Percentiles rank a stretch among this genome's conserved stretches.
phyloP scores from a whole-genome alignment of 139 green algal genomes.

The Auxenochlorella pyrenoidosa region DNA sequence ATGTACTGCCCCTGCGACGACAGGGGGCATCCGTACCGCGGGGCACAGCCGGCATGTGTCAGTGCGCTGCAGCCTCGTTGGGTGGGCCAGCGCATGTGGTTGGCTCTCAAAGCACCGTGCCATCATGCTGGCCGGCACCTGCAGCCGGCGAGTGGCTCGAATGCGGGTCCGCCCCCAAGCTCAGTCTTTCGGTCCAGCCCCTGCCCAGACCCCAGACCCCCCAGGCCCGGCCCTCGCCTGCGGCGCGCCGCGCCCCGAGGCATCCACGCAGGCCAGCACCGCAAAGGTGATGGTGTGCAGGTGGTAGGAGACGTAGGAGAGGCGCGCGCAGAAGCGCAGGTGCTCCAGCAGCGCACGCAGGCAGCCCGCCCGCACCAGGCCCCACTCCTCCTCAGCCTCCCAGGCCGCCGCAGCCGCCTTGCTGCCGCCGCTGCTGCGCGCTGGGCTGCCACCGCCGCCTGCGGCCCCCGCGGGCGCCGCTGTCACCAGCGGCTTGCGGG shows the following conservation, averaged over 20 bases:
- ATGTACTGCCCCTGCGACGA: conserved; percentile 5
- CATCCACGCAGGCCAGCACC: conserved; percentile 35
- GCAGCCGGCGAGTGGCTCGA: not conserved
- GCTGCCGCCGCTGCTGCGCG: not conserved
- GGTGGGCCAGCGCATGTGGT: too few relatives aligned
- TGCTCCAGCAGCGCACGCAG: conserved; percentile 50
- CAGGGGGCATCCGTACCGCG: too few relatives aligned
- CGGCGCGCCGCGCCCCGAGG: not conserved
- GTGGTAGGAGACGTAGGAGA: conserved; percentile 48
- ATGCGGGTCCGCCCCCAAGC: too few relatives aligned
- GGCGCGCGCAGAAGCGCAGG: conserved; percentile 44
- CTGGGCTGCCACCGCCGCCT: not conserved
- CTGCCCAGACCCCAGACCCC: too few relatives aligned
- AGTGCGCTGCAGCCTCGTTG: too few relatives aligned
- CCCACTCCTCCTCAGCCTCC: not conserved
- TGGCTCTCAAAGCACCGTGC: too few relatives aligned
- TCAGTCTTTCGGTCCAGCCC: too few relatives aligned
- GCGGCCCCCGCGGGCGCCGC: not conserved
- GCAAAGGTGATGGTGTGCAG: conserved; percentile 44
- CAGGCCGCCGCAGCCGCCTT: not conserved
- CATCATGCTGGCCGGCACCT: not conserved
- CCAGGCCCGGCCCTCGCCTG: not conserved
- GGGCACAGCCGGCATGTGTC: too few relatives aligned
- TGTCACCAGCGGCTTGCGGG: not conserved
- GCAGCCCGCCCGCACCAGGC: conserved; percentile 1